Base-by-base conservation (phyloP, 2,329 filamentous ascomycete species). In the Xylariaceae sp. region DNA sequence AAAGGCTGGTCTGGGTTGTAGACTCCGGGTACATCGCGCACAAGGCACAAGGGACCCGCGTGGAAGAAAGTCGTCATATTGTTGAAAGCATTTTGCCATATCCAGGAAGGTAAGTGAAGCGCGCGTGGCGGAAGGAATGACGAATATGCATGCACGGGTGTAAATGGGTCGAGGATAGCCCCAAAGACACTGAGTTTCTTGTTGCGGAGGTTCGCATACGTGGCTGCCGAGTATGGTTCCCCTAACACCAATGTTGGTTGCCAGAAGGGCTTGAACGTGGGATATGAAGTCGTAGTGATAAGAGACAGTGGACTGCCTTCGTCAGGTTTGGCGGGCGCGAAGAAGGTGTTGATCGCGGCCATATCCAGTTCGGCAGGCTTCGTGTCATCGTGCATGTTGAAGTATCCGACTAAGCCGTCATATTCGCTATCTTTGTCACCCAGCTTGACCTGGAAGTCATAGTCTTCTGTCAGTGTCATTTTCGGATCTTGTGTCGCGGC, bases 351-450 rank as follows among this genome's bases (percentile, higher is more conserved):
- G 13, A 70, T 41, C 22, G 49, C 45, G 34, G 57, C 53, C 5
- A 67, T 52, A 19, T 64, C 54, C 3, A 69, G 48, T 14, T 61
- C 52, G 12, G 58, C 50, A 49, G 45, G 11, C 42, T 42, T 33
- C 47, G 43, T 2, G 42, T 34, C 0, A n/a, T 51, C 1, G 55
- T 52, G 42, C 66, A 28, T 28, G 22, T 51, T 19, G 42, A 74
- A 76, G 53, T 72, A 75, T 0, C 71, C 70, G 0, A 75, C 66
- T 0, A 75, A 58, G 0, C 73, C 73, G 53, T 75, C 74, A 44
- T 65, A 70, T 0, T 42, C 46, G 1, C 66, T 56, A 0, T 66
- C 54, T 2, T 41, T 31, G 48, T 75, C 67, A 2, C 74, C 73
- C 0, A 76, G 53, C 31, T 69, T 65, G 13, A 75, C 39, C 12